phyloP scores from a whole-genome alignment of 78 protist genomes.

The Ministeria vibrans region DNA sequence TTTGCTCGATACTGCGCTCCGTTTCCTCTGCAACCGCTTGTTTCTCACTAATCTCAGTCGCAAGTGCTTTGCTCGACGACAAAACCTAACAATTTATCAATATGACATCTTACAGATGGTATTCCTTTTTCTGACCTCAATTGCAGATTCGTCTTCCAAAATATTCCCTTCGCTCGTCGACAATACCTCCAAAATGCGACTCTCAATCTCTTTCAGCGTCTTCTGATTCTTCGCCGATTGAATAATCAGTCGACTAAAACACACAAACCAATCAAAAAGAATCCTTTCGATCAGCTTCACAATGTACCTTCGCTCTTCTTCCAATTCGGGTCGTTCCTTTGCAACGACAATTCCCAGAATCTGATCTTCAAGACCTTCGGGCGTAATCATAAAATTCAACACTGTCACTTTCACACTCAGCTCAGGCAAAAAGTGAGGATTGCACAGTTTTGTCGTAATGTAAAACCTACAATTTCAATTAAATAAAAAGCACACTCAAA shows the following conservation, averaged over 20 bases:
- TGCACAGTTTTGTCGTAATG: slow-evolving; percentile 66
- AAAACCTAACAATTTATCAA: too few species aligned
- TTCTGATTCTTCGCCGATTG: slow-evolving; percentile 21
- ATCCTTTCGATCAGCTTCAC: background rate
- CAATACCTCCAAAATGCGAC: slow-evolving; percentile 53
- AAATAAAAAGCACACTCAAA: background rate
- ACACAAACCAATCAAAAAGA: background rate
- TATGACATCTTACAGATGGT: too few species aligned
- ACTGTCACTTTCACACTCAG: slow-evolving; percentile 22
- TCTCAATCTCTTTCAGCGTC: slow-evolving; percentile 56
- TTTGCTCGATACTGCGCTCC: slow-evolving; percentile 41
- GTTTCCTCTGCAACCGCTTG: slow-evolving; percentile 37
- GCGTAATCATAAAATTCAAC: slow-evolving; percentile 51
- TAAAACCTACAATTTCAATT: slow-evolving; percentile 5
- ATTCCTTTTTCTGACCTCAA: too few species aligned
- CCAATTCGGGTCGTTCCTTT: slow-evolving; percentile 71
- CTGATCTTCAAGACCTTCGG: slow-evolving; percentile 50
- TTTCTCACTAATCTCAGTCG: slow-evolving; percentile 12
- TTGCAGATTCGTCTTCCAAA: slow-evolving; percentile 61
- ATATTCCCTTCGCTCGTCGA: slow-evolving; percentile 49
- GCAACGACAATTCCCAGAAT: slow-evolving; percentile 54
- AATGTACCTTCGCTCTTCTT: slow-evolving; percentile 26
- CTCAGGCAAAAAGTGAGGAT: slow-evolving; percentile 54
- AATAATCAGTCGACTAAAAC: slow-evolving; percentile 32
- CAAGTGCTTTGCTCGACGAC: slow-evolving; percentile 12